Conservation (phyloP, 2,329 filamentous ascomycete species). For the Celoporthe dispersa region DNA sequence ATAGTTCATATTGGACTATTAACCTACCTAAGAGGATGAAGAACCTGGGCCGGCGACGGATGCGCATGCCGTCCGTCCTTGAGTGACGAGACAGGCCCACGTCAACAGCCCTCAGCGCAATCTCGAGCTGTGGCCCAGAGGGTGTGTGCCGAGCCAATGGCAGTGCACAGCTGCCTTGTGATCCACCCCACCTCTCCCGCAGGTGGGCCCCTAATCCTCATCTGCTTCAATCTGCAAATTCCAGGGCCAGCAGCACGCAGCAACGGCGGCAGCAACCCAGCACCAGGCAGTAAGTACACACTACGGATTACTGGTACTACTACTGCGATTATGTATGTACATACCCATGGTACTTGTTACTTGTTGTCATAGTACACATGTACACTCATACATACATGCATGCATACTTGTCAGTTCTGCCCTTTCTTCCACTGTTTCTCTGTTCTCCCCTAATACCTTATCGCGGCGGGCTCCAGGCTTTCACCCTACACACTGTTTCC, state of each 20-base stretch:
- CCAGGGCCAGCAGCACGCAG: not conserved
- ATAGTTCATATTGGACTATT: not conserved
- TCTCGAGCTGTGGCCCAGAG: not conserved
- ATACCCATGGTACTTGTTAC: not conserved
- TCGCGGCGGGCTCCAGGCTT: not conserved
- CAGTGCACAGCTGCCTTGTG: not conserved
- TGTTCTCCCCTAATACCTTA: not conserved
- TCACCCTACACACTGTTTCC: not conserved
- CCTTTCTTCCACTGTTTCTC: not conserved
- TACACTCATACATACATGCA: not conserved
- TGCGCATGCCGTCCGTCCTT: too few relatives aligned
- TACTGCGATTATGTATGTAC: not conserved
- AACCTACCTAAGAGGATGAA: too few relatives aligned
- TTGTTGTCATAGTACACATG: not conserved
- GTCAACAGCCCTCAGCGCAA: not conserved
- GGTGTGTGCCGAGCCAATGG: not conserved
- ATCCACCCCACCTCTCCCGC: not conserved
- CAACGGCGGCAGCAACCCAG: not conserved
- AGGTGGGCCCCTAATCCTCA: not conserved
- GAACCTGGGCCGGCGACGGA: too few relatives aligned
- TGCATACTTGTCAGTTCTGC: not conserved
- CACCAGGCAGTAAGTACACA: not conserved
- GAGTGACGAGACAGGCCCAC: not conserved
- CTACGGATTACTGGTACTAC: not conserved
- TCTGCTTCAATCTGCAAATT: slow-evolving; percentile 2